phyloP scores from a whole-genome alignment of 352 stramenopile species.

The Phytophthora megakarya region DNA sequence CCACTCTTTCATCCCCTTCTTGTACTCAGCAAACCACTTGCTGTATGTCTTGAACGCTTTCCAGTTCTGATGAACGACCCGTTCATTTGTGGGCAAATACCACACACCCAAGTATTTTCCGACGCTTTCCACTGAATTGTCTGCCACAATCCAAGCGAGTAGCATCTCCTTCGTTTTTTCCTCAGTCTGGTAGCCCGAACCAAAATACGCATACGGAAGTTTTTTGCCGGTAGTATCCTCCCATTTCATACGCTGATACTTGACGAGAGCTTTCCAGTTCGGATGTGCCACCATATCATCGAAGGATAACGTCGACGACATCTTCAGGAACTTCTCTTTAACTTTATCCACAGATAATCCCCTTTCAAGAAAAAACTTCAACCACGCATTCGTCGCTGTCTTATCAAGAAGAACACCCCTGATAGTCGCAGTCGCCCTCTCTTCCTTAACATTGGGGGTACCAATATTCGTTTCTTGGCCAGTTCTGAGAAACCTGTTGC shows the following conservation, averaged over 20 bases:
- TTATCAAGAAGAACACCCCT: background rate
- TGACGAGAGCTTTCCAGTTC: constrained; percentile 5
- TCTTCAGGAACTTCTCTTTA: background rate
- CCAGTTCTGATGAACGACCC: constrained; percentile 3
- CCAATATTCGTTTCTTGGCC: background rate
- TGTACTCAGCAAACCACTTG: background rate
- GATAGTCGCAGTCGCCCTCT: background rate
- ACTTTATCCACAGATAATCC: background rate
- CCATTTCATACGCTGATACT: constrained; percentile 4
- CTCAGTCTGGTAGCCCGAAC: background rate
- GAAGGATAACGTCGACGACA: background rate
- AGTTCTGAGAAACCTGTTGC: background rate
- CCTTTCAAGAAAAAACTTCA: background rate
- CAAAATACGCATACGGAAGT: background rate
- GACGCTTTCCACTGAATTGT: background rate
- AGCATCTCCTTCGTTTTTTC: constrained; percentile 2
- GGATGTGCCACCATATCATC: background rate
- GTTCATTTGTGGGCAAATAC: background rate
- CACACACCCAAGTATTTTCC: background rate
- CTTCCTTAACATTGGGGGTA: background rate
- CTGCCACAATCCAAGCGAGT: background rate
- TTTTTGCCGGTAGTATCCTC: background rate
- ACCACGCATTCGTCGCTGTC: background rate
- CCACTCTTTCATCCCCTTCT: background rate
- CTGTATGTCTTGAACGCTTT: constrained; percentile 6